phyloP scores from a whole-genome alignment of 495 filamentous ascomycete species.

The Sordaria brevicollis region DNA sequence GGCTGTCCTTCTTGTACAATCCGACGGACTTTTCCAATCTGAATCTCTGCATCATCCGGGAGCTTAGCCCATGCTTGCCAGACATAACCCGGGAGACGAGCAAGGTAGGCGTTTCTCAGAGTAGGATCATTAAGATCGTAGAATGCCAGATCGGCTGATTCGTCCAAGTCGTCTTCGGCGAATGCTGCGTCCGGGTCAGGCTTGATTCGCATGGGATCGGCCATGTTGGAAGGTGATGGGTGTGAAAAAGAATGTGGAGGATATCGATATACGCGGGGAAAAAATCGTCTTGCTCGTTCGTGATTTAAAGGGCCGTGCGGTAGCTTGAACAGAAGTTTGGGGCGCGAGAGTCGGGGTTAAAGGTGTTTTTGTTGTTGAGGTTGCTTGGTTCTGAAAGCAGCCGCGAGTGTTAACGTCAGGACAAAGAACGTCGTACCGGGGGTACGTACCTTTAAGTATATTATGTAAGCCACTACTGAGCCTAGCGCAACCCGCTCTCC shows the following conservation, averaged over 20 bases:
- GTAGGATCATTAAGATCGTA: constrained; percentile 22
- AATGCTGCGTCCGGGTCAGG: constrained; percentile 55
- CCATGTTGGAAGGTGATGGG: constrained; percentile 16
- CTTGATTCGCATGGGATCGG: constrained; percentile 46
- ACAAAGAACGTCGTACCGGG: neutral
- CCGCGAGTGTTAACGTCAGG: neutral
- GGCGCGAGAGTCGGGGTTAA: neutral
- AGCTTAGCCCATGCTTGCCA: constrained; percentile 56
- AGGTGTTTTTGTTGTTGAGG: neutral
- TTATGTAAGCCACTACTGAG: neutral
- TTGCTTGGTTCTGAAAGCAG: neutral
- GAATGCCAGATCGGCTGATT: constrained; percentile 79
- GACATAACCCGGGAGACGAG: constrained; percentile 65
- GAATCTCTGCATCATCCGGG: constrained; percentile 45
- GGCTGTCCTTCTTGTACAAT: neutral
- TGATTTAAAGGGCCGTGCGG: neutral
- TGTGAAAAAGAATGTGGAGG: neutral
- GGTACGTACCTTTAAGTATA: neutral
- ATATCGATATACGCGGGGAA: neutral
- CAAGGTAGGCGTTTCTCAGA: constrained; percentile 52
- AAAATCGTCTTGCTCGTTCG: neutral
- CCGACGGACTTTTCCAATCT: constrained; percentile 65
- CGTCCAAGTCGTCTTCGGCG: constrained; percentile 65
- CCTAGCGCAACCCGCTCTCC: neutral
- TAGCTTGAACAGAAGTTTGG: neutral